Percentiles rank a stretch among this genome's conserved stretches.
phyloP scores from a whole-genome alignment of 2,329 filamentous ascomycete species.

The Colletotrichum musicola region DNA sequence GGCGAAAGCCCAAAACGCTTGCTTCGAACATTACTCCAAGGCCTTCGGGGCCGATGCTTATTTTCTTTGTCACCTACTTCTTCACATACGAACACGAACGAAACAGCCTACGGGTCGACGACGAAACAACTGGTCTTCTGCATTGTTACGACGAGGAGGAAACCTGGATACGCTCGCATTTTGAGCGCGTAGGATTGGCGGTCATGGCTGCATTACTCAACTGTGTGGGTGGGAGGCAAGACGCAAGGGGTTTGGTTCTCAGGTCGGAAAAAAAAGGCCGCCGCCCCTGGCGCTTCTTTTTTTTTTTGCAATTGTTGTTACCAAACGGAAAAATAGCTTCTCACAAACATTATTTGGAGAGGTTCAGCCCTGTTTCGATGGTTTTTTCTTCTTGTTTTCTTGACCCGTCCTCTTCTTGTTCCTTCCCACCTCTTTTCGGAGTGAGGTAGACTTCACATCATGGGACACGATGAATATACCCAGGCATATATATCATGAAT shows the following conservation, averaged over 20 bases:
- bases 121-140: conserved; percentile 15
- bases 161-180: conserved; percentile 28
- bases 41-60: neutral
- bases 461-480: conserved; percentile 38
- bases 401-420: neutral
- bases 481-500: conserved; percentile 32
- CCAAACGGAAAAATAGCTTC: neutral
- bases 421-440: neutral
- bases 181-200: conserved; percentile 24
- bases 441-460: conserved; percentile 18
- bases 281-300: conserved; percentile 27
- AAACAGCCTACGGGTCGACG: conserved; percentile 24
- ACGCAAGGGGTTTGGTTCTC: neutral
- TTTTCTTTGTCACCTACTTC: conserved; percentile 20
- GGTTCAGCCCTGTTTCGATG: conserved; percentile 11
- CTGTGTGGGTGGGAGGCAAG: conserved; percentile 15
- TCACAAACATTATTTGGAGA: conserved; percentile 5
- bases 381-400: neutral
- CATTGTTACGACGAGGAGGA: conserved; percentile 29
- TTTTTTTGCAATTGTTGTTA: conserved; percentile 12
- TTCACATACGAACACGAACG: conserved; percentile 23
- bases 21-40: neutral
- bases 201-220: conserved; percentile 20
- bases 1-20: neutral
- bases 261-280: neutral